Evolutionary conservation across 2,329 filamentous ascomycete genomes (phyloP).

Genomic region (Trichoderma sp.): DNA sequence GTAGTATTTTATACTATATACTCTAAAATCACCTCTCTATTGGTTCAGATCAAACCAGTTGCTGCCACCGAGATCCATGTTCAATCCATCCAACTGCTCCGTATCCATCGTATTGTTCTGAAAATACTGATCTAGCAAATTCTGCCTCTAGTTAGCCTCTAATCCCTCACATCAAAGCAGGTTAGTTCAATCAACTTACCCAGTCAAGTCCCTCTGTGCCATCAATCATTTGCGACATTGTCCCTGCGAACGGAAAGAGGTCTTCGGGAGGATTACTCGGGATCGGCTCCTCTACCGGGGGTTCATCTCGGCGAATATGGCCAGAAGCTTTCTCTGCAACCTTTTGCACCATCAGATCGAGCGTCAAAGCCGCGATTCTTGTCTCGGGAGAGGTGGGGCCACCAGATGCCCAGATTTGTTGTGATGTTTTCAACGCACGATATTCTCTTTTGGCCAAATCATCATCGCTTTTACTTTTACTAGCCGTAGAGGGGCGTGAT

Average conservation of each 20-base stretch:
- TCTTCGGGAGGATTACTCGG: not conserved
- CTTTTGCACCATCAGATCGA: conserved; percentile 8
- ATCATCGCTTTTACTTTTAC: not conserved
- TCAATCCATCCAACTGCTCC: not conserved
- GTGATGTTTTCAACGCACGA: not conserved
- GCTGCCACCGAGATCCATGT: not conserved
- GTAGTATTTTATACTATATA: too few relatives aligned
- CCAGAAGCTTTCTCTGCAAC: not conserved
- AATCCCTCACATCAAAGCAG: too few relatives aligned
- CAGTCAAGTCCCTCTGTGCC: not conserved
- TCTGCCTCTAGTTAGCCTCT: not conserved
- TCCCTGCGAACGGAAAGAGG: not conserved
- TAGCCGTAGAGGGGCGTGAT: not conserved
- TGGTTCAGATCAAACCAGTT: not conserved
- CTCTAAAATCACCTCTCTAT: too few relatives aligned
- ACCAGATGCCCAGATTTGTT: not conserved
- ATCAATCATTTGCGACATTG: conserved; percentile 21
- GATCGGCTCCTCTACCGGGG: not conserved
- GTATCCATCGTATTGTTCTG: not conserved
- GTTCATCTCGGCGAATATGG: not conserved
- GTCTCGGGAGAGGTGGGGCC: not conserved
- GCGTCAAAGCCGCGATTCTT: not conserved
- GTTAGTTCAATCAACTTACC: not conserved
- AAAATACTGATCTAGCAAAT: not conserved
- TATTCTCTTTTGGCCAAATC: not conserved